Evolutionary conservation across 805 yeast genomes (phyloP).

Genomic region (Barnettozyma vustinii): DNA sequence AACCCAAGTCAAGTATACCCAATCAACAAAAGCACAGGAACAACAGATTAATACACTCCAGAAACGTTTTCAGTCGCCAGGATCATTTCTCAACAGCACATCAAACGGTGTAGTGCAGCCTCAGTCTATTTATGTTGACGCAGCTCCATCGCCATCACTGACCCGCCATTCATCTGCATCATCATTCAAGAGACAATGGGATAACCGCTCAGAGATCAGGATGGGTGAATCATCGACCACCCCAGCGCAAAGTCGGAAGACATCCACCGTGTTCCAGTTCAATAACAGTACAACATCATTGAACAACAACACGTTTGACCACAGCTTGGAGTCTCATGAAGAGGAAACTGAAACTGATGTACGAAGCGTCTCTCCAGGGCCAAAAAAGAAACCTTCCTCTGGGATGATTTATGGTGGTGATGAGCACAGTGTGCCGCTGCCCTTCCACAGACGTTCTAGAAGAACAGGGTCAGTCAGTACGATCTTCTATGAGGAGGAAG

Average conservation of each 20-base stretch:
- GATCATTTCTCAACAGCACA: background rate
- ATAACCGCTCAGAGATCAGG: conserved; percentile 26
- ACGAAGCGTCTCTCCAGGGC: background rate
- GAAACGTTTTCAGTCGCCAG: conserved; percentile 12
- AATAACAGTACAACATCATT: conserved; percentile 9
- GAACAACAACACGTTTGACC: conserved; percentile 3
- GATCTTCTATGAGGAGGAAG: conserved; percentile 6
- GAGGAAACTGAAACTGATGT: background rate
- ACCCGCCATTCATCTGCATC: conserved; percentile 16
- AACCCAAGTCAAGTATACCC: conserved; percentile 11
- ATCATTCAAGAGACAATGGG: conserved; percentile 23
- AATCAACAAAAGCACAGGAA: conserved; percentile 16
- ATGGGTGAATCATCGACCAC: conserved; percentile 46
- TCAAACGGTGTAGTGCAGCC: conserved; percentile 9
- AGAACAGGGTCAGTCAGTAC: background rate
- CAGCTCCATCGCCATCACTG: background rate
- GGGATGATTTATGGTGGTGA: background rate
- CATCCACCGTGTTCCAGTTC: conserved; percentile 10
- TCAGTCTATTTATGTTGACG: conserved; percentile 11
- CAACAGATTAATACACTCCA: conserved; percentile 17
- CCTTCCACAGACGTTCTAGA: background rate
- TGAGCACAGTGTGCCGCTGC: background rate
- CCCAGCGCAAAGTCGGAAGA: conserved; percentile 30
- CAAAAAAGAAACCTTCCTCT: background rate
- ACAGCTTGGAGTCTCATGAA: conserved; percentile 1